These are phyloP conservation scores for Plantago coronopus DNA, from an alignment of 305 asterid genomes.

Conservation along the genomic window DNA sequence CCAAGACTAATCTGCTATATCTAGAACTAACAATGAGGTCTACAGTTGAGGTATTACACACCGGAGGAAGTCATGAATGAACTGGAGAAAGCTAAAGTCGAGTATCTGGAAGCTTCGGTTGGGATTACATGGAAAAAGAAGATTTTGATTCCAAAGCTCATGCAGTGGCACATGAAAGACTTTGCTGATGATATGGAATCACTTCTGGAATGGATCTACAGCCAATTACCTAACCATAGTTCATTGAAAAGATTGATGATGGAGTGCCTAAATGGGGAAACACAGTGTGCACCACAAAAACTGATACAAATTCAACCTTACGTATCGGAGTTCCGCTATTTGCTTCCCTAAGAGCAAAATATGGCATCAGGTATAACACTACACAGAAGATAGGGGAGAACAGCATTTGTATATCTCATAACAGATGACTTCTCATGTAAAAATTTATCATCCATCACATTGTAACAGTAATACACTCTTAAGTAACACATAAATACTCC, in stretches of 20 bases:
- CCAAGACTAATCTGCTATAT: constrained; percentile 9
- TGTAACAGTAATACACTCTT: too few relatives aligned
- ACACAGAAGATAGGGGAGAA: constrained; percentile 12
- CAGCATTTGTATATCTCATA: not conserved
- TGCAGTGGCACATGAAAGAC: constrained; percentile 83
- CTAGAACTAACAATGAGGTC: constrained; percentile 22
- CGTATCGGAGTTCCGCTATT: constrained; percentile 65
- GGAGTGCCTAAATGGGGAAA: constrained; percentile 65
- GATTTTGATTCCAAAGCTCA: constrained; percentile 67
- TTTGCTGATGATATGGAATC: constrained; percentile 85
- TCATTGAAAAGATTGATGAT: constrained; percentile 65
- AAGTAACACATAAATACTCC: too few relatives aligned
- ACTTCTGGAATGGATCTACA: constrained; percentile 86
- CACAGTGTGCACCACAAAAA: constrained; percentile 46
- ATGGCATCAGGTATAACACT: constrained; percentile 22
- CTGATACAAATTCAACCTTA: constrained; percentile 68
- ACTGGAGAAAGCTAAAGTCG: constrained; percentile 79
- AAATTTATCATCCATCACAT: too few relatives aligned
- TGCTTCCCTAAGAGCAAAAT: constrained; percentile 39
- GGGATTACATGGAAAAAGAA: constrained; percentile 73
- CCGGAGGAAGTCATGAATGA: constrained; percentile 71
- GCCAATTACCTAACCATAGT: constrained; percentile 63
- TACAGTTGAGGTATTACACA: constrained; percentile 64
- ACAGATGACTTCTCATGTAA: not conserved
- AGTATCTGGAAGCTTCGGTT: constrained; percentile 80